Evolutionary conservation across 768 basidiomycete genomes (phyloP).

Genomic region (Lactifluus pinguis): DNA sequence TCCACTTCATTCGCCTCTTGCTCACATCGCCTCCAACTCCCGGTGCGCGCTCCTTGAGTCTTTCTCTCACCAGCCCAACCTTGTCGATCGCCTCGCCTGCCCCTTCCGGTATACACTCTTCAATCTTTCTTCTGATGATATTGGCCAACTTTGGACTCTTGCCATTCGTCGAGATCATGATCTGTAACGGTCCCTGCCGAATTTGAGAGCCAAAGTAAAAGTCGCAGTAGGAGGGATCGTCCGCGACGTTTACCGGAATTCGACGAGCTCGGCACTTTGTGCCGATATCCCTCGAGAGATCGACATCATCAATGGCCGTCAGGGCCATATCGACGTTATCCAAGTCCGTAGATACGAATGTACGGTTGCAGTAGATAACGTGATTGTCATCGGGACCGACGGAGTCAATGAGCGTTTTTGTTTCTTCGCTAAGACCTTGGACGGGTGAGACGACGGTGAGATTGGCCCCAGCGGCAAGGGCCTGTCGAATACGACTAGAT

Average conservation of each 20-base stretch:
- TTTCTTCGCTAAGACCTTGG: constrained; percentile 53
- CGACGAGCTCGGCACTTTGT: constrained; percentile 51
- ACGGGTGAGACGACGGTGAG: constrained; percentile 72
- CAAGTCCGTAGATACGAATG: constrained; percentile 61
- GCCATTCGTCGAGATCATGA: constrained; percentile 95
- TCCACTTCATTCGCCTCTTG: constrained; percentile 84
- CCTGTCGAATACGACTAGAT: constrained; percentile 75
- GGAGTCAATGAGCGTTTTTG: constrained; percentile 40
- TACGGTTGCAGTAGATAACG: constrained; percentile 64
- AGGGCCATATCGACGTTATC: constrained; percentile 76
- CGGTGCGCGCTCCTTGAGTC: constrained; percentile 70
- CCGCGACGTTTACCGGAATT: constrained; percentile 93
- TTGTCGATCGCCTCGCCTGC: constrained; percentile 73
- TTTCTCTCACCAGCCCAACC: constrained; percentile 64
- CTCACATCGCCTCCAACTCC: constrained; percentile 75
- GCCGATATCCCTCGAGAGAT: constrained; percentile 62
- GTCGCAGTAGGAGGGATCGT: constrained; percentile 92
- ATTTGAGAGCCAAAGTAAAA: constrained; percentile 98
- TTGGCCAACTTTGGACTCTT: constrained; percentile 87
- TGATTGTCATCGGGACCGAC: constrained; percentile 31
- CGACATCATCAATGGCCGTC: constrained; percentile 83
- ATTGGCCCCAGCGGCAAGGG: constrained; percentile 70
- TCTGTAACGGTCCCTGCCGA: constrained; percentile 81
- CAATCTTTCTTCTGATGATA: constrained; percentile 63
- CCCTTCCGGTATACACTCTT: constrained; percentile 54